phyloP scores from a whole-genome alignment of 306 rosid genomes.

The Leucaena leucocephala region DNA sequence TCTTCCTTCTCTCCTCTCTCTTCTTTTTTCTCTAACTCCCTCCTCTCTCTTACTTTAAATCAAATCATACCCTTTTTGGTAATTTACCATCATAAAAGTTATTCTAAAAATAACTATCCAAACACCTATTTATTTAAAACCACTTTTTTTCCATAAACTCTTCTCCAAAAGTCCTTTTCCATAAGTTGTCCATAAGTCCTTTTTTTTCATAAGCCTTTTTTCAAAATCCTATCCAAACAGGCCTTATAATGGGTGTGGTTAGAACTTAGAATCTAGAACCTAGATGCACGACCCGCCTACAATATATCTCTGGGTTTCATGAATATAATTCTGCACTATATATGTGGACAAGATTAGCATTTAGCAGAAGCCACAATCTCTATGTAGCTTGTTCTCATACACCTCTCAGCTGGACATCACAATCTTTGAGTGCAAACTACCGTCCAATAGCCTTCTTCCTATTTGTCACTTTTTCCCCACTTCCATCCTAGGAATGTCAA shows the following conservation, averaged over 20 bases:
- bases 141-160: too few relatives aligned
- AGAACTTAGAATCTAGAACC: background rate
- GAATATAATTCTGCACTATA: background rate
- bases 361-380: constrained; percentile 5
- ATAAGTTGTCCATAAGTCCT: too few relatives aligned
- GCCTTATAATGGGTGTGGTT: background rate
- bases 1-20: too few relatives aligned
- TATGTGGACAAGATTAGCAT: constrained; percentile 1
- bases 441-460: background rate
- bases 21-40: too few relatives aligned
- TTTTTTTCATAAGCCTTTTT: too few relatives aligned
- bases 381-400: background rate
- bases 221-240: too few relatives aligned
- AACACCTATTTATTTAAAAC: too few relatives aligned
- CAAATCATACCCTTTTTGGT: too few relatives aligned
- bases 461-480: background rate
- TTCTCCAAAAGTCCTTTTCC: too few relatives aligned
- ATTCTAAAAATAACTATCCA: too few relatives aligned
- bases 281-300: background rate
- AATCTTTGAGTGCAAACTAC: background rate
- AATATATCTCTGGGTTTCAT: background rate
- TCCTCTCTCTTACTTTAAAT: too few relatives aligned
- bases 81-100: too few relatives aligned
- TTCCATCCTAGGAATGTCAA: background rate
- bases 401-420: constrained; percentile 3